Evolutionary conservation across 352 stramenopile species (phyloP).

Genomic region (Phytophthora capsici): DNA sequence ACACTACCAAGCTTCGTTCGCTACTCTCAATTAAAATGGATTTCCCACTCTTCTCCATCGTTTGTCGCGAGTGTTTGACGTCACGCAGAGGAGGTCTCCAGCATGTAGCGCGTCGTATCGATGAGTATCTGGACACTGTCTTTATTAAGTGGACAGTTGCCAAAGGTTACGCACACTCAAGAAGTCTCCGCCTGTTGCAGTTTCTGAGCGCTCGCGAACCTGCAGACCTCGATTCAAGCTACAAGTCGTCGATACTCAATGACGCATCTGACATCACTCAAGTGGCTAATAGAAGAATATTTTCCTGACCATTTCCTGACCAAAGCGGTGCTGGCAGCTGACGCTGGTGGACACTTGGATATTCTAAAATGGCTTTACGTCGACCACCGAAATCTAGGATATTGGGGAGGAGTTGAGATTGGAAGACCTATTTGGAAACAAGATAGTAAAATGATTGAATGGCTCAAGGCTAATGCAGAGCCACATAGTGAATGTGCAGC

Average conservation of each 20-base stretch:
- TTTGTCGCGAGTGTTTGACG: constrained; percentile 16
- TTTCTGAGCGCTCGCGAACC: constrained; percentile 19
- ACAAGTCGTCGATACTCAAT: constrained; percentile 13
- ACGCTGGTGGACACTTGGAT: constrained; percentile 15
- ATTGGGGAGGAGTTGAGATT: constrained; percentile 18
- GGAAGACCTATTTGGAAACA: constrained; percentile 10
- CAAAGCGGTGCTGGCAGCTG: constrained; percentile 14
- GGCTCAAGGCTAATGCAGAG: constrained; percentile 12
- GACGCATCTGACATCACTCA: constrained; percentile 19
- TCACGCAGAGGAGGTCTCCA: constrained; percentile 6
- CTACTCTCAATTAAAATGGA: too few relatives aligned
- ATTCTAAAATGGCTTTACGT: constrained; percentile 25
- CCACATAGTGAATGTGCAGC: constrained; percentile 11
- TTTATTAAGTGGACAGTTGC: constrained; percentile 14
- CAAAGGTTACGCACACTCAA: constrained; percentile 8
- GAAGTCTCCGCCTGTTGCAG: constrained; percentile 15
- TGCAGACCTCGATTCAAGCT: constrained; percentile 5
- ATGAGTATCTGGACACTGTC: constrained; percentile 19
- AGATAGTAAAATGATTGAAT: constrained; percentile 6
- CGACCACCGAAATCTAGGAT: constrained; percentile 9
- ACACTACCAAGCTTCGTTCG: too few relatives aligned
- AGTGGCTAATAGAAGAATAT: constrained; percentile 23
- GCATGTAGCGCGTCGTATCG: constrained; percentile 14
- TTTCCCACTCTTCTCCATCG: background rate
- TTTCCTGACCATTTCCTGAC: constrained; percentile 22